Evolutionary conservation across 768 basidiomycete species (phyloP).

Genomic region (Mycena haematopus): DNA sequence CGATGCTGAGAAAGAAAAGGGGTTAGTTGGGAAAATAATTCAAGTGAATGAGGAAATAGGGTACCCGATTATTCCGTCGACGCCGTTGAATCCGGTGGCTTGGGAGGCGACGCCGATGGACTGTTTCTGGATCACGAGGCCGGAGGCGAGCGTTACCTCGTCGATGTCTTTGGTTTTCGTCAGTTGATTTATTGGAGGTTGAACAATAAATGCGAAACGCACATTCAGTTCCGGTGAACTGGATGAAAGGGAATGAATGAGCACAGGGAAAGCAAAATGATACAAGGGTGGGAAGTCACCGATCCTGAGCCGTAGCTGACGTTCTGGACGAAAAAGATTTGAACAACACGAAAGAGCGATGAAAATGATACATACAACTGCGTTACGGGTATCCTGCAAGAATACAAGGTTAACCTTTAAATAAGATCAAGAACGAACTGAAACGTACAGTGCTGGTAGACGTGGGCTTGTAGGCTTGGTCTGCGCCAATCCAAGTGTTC

Average conservation of each 20-base stretch:
- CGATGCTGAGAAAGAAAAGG: conserved; percentile 47
- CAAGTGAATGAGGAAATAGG: neutral
- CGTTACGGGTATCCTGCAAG: conserved; percentile 35
- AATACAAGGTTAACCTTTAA: neutral
- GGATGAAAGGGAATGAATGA: neutral
- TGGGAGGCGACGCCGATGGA: conserved; percentile 53
- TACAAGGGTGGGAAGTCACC: conserved; percentile 3
- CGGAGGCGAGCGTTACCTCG: conserved; percentile 48
- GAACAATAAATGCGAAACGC: conserved; percentile 18
- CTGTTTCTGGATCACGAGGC: conserved; percentile 52
- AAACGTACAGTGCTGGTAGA: conserved; percentile 49
- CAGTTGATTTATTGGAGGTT: neutral
- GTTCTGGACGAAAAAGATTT: conserved; percentile 40
- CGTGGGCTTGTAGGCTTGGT: conserved; percentile 51
- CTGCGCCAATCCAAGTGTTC: conserved; percentile 66
- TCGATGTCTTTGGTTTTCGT: conserved; percentile 48
- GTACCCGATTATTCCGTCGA: conserved; percentile 63
- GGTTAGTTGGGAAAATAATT: neutral
- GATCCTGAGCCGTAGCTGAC: conserved; percentile 62
- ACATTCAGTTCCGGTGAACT: conserved; percentile 61
- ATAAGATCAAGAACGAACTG: conserved; percentile 8
- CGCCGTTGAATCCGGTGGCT: conserved; percentile 50
- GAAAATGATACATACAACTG: conserved; percentile 38
- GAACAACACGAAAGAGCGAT: neutral
- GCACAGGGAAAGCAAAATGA: neutral